Conservation (phyloP, 106 monocot species). For the Dendrobium officinale region DNA sequence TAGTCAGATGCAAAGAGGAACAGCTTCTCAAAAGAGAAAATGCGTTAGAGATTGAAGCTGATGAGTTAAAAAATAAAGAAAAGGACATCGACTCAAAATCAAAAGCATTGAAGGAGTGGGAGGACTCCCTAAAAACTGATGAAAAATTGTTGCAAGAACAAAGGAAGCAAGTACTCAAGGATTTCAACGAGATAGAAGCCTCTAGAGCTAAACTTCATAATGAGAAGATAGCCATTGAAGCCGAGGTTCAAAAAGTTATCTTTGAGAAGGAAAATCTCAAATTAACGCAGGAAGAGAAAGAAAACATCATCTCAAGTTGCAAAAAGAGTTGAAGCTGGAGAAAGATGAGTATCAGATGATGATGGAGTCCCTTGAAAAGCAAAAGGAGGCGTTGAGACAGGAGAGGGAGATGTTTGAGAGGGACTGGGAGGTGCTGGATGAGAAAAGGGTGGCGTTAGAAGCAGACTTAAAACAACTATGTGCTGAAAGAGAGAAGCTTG, state of each 20-base stretch:
- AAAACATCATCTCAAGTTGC: slow-evolving; percentile 38
- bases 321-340: slow-evolving; percentile 64
- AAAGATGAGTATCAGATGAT: slow-evolving; percentile 57
- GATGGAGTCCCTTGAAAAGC: slow-evolving; percentile 47
- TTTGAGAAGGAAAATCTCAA: slow-evolving; percentile 54
- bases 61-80: slow-evolving; percentile 46
- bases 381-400: slow-evolving; percentile 56
- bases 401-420: slow-evolving; percentile 85
- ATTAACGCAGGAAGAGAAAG: slow-evolving; percentile 66
- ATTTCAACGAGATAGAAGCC: slow-evolving; percentile 22
- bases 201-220: slow-evolving; percentile 41
- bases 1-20: slow-evolving; percentile 38
- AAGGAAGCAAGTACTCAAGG: slow-evolving; percentile 37
- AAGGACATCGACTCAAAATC: slow-evolving; percentile 60
- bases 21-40: slow-evolving; percentile 55
- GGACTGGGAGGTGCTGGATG: slow-evolving; percentile 88
- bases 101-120: slow-evolving; percentile 68
- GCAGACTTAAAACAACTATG: slow-evolving; percentile 33
- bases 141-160: slow-evolving; percentile 48
- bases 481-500: slow-evolving; percentile 57
- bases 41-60: slow-evolving; percentile 40
- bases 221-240: slow-evolving; percentile 42
- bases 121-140: slow-evolving; percentile 41
- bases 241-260: slow-evolving; percentile 34
- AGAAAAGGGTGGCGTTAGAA: slow-evolving; percentile 49